Conservation (phyloP, 352 stramenopile species). For the Phytophthora pistaciae region DNA sequence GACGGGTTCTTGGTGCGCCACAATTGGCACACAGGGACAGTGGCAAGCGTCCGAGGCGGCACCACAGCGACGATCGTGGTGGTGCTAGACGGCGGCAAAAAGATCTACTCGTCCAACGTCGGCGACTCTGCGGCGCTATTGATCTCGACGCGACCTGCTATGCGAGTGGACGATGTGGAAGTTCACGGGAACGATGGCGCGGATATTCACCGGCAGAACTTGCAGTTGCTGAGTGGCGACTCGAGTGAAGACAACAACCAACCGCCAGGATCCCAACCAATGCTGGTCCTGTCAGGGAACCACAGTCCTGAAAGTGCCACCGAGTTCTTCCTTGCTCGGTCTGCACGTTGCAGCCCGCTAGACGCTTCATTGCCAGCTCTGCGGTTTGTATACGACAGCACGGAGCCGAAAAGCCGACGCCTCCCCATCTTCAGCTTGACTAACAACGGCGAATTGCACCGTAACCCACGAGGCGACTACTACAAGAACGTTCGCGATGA, state of each 20-base stretch:
- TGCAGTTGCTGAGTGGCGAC: slow-evolving; percentile 22
- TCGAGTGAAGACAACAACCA: slow-evolving; percentile 16
- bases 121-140: slow-evolving; percentile 80
- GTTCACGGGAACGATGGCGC: slow-evolving; percentile 16
- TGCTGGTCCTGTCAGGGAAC: slow-evolving; percentile 82
- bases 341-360: slow-evolving; percentile 36
- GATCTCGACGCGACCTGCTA: slow-evolving; percentile 23
- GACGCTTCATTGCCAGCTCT: slow-evolving; percentile 61
- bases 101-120: slow-evolving; percentile 86
- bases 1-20: slow-evolving; percentile 73
- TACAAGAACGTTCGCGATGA: slow-evolving; percentile 94
- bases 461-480: slow-evolving; percentile 69
- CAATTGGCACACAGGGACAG: slow-evolving; percentile 38
- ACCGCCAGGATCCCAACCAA: slow-evolving; percentile 12
- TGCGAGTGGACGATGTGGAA: slow-evolving; percentile 44
- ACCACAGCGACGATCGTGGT: slow-evolving; percentile 89
- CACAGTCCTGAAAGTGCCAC: slow-evolving; percentile 80
- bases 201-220: slow-evolving; percentile 19
- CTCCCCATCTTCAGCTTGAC: slow-evolving; percentile 50
- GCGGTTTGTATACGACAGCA: slow-evolving; percentile 88
- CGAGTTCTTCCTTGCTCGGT: slow-evolving; percentile 78
- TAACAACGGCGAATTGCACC: slow-evolving; percentile 44
- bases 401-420: slow-evolving; percentile 41
- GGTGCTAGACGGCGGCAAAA: slow-evolving; percentile 69
- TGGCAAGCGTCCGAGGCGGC: slow-evolving; percentile 89